Percentiles rank a stretch among this genome's conserved stretches.
These are phyloP conservation scores for Carex arenaria DNA, from an alignment of 202 grass and related monocot genomes.

Conservation along the genomic window DNA sequence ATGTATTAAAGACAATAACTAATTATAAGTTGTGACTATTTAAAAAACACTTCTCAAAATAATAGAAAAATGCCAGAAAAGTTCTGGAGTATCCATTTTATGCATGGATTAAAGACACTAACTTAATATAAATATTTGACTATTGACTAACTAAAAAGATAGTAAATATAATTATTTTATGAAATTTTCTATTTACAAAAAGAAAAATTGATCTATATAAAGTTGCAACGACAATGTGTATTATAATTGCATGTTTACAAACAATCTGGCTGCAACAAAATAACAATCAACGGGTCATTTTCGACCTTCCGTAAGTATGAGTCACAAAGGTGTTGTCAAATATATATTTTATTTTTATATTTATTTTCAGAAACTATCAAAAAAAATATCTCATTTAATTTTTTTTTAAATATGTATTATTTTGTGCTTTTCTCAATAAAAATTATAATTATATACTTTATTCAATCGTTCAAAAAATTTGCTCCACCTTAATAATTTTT, in stretches of 20 bases:
- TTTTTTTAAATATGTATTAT: too few relatives aligned
- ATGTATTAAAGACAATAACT: too few relatives aligned
- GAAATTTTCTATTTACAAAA: not conserved
- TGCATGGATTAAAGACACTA: not conserved
- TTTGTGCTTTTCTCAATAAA: too few relatives aligned
- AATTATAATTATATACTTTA: too few relatives aligned
- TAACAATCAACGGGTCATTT: not conserved
- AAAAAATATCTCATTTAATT: too few relatives aligned
- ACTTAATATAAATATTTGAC: not conserved
- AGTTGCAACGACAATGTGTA: not conserved
- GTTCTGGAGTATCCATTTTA: not conserved
- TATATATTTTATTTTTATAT: too few relatives aligned
- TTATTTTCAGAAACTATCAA: too few relatives aligned
- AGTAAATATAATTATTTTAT: not conserved
- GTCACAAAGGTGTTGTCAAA: not conserved
- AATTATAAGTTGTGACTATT: too few relatives aligned
- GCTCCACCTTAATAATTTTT: too few relatives aligned
- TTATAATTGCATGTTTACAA: not conserved
- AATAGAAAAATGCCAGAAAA: not conserved
- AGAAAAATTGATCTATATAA: too few relatives aligned
- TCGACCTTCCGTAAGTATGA: not conserved
- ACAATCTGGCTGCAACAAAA: not conserved
- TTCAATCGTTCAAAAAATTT: too few relatives aligned
- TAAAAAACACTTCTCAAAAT: too few relatives aligned
- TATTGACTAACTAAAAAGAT: not conserved